Percentiles rank a stretch among this genome's conserved stretches.
These are phyloP conservation scores for Fusarium marasasianum DNA, from an alignment of 2,329 filamentous ascomycete species.

Conservation along the genomic window DNA sequence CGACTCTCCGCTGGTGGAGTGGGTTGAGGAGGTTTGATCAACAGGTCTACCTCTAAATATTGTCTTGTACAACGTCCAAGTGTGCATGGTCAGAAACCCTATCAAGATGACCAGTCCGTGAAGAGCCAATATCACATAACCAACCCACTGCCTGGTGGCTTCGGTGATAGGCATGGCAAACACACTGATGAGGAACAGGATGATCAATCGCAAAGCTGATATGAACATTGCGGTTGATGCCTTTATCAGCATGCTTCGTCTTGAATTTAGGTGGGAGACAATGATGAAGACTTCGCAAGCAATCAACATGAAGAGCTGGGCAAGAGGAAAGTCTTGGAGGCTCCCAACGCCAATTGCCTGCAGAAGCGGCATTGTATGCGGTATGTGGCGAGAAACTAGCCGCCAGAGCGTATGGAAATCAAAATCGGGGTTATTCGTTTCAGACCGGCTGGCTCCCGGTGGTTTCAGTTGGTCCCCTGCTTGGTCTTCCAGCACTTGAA, in stretches of 20 bases:
- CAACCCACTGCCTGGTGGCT: background rate
- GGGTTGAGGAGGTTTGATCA: background rate
- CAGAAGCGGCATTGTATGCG: background rate
- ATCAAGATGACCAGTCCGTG: background rate
- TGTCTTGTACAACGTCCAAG: background rate
- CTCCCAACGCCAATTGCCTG: background rate
- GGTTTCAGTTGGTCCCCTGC: background rate
- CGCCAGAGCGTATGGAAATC: background rate
- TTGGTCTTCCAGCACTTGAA: background rate
- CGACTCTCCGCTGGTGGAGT: no score
- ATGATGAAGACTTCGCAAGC: background rate
- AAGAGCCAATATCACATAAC: background rate
- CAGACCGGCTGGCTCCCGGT: rapidly evolving
- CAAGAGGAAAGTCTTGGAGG: background rate
- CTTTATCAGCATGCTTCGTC: background rate
- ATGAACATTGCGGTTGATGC: background rate
- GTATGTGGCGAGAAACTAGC: background rate
- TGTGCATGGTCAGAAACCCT: background rate
- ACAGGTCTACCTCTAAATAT: no score
- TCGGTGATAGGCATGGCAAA: background rate
- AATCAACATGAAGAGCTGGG: background rate
- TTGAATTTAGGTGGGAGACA: background rate
- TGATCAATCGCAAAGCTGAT: background rate
- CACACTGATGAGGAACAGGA: background rate
- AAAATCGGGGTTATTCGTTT: background rate